Base-by-base conservation (phyloP, 306 rosid species). In the Crataegus laevigata region DNA sequence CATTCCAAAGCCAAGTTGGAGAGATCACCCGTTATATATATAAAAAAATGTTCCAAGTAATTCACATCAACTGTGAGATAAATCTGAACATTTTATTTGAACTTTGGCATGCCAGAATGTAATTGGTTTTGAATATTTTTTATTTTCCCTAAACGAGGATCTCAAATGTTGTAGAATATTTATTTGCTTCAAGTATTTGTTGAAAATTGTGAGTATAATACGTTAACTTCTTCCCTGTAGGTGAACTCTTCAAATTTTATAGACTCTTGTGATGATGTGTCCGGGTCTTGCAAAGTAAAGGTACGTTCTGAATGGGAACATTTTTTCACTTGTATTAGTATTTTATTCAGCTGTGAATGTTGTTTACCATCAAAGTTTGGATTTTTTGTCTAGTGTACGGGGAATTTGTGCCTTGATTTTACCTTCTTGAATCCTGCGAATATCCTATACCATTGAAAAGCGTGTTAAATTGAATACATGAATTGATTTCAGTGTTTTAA, bases 41-140 rank as follows among this genome's bases (percentile, higher is more conserved):
- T 61, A 80, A 87, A 85, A 86, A 79, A 26, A 84, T 94, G 63
- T 86, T 94, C 80, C 89, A 88, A 77, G 98, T 94, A 89, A 84
- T 77, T 75, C 58, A 72, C 54, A 36, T 72, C 34, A 36, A 2
- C 64, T 32, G 14, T 52, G n/a, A 52, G 43, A 69, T 40, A n/a
- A 10, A 30, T 69, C 63, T 80, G 77, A 78, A 77, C 66, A 69
- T 30, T 84, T 55, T 32, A 64, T 78, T 73, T 50, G 43, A 47
- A 55, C 73, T 79, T 65, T 30, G 72, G 57, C 75, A 42, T 51
- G n/a, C 64, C 55, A 61, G 72, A 69, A 54, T 54, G 62, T 61
- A 28, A 65, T 73, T 60, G 24, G 58, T 45, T 34, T 34, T 68
- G 55, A 7, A n/a, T 29, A 14, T 47, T 4, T 47, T 4, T 47